Conservation (phyloP, 768 basidiomycete species). For the Chalciporus pseudorubinellus region DNA sequence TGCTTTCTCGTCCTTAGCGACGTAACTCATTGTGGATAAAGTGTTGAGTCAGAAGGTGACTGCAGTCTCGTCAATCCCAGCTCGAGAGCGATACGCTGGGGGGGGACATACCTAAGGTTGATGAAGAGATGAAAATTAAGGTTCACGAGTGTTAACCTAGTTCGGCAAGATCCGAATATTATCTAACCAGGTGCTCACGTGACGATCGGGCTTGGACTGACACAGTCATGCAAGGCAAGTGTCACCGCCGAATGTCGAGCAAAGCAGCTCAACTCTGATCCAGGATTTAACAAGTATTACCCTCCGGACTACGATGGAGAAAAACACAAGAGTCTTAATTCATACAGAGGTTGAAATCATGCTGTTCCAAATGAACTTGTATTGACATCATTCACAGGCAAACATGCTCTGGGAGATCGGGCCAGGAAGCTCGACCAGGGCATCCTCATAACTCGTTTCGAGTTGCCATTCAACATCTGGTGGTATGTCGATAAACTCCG, state of each 20-base stretch:
- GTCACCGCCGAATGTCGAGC: neutral
- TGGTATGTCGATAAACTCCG: constrained; percentile 52
- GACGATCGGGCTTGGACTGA: neutral
- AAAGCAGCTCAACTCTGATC: constrained; percentile 6
- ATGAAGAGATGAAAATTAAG: constrained; percentile 32
- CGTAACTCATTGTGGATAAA: constrained; percentile 82
- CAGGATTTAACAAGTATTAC: constrained; percentile 78
- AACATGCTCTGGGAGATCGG: constrained; percentile 90
- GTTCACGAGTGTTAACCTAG: constrained; percentile 20
- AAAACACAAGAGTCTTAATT: constrained; percentile 69
- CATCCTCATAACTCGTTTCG: constrained; percentile 92
- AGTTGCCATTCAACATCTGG: constrained; percentile 96
- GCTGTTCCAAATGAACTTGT: too few species aligned
- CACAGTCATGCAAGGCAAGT: constrained; percentile 43
- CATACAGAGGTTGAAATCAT: constrained; percentile 69
- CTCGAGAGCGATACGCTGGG: neutral
- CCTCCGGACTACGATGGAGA: constrained; percentile 73
- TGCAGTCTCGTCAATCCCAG: constrained; percentile 20
- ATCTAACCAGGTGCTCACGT: constrained; percentile 9
- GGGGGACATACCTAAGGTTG: constrained; percentile 29
- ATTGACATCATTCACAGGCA: constrained; percentile 49
- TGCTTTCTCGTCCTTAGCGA: constrained; percentile 98
- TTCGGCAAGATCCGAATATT: constrained; percentile 17
- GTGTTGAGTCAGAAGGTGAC: constrained; percentile 80
- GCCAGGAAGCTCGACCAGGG: constrained; percentile 96